Conservation (phyloP, 2,329 filamentous ascomycete genomes). For the Lasiodiplodia theobromae region DNA sequence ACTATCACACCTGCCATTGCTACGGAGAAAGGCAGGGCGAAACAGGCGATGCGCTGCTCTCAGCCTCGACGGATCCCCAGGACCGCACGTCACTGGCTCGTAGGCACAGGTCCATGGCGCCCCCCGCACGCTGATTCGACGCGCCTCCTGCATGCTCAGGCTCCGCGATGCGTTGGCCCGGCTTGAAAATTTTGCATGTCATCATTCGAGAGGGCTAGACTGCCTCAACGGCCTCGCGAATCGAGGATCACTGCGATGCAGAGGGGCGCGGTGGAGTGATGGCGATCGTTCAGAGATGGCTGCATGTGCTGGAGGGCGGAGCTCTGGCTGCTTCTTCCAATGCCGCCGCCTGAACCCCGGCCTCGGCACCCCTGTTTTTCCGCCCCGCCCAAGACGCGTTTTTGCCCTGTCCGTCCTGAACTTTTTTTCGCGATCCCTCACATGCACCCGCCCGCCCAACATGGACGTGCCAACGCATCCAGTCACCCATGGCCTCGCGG, state of each 20-base stretch:
- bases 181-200: constrained; percentile 24
- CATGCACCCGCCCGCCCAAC: constrained; percentile 11
- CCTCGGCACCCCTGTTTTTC: neutral
- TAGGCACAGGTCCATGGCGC: constrained; percentile 23
- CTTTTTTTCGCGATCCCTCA: constrained; percentile 23
- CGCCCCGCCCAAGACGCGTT: constrained; percentile 7
- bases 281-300: constrained; percentile 25
- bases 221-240: constrained; percentile 16
- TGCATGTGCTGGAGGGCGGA: constrained; percentile 13
- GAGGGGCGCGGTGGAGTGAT: constrained; percentile 20
- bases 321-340: neutral
- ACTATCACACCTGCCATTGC: constrained; percentile 24
- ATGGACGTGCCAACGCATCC: constrained; percentile 28
- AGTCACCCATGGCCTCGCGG: constrained; percentile 12
- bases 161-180: constrained; percentile 23
- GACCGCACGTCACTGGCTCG: constrained; percentile 13
- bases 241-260: constrained; percentile 28
- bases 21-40: constrained; percentile 26
- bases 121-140: constrained; percentile 19
- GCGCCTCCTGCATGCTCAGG: constrained; percentile 26
- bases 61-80: constrained; percentile 20
- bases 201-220: constrained; percentile 21
- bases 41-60: constrained; percentile 10
- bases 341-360: constrained; percentile 5
- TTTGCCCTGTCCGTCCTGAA: constrained; percentile 10